These are phyloP conservation scores for Polyporus tsugae DNA, from an alignment of 1,284 basidiomycete species.

Conservation along the genomic window DNA sequence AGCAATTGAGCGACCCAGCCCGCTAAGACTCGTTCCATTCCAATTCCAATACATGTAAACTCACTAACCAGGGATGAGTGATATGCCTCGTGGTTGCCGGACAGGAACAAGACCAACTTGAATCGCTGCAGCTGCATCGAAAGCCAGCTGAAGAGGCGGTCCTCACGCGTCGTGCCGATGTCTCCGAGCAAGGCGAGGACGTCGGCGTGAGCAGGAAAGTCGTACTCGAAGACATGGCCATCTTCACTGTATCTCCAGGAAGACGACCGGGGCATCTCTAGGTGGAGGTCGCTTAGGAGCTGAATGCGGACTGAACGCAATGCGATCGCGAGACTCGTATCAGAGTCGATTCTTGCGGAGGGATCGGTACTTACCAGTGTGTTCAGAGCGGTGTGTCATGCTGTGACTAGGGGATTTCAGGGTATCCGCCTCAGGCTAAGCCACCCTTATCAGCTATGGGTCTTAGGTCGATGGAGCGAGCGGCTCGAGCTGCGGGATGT, in stretches of 20 bases:
- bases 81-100: slow-evolving; percentile 47
- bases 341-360: not conserved
- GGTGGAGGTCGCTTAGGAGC: slow-evolving; percentile 47
- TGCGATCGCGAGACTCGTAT: not conserved
- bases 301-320: slow-evolving; percentile 33
- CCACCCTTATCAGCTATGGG: not conserved
- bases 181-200: slow-evolving; percentile 50
- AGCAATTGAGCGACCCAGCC: not conserved
- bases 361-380: not conserved
- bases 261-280: slow-evolving; percentile 38
- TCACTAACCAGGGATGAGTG: slow-evolving; percentile 33
- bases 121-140: slow-evolving; percentile 43
- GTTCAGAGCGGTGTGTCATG: not conserved
- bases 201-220: slow-evolving; percentile 42
- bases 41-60: not conserved
- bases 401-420: not conserved
- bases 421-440: not conserved
- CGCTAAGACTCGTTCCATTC: too few species aligned
- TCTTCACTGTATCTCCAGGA: not conserved
- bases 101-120: slow-evolving; percentile 45
- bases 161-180: slow-evolving; percentile 45
- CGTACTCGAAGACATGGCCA: slow-evolving; percentile 35
- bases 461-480: not conserved
- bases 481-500: not conserved
- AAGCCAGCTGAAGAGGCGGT: slow-evolving; percentile 46